These are phyloP conservation scores for Dorcoceras hygrometricum DNA, from an alignment of 257 asterid species.

Conservation along the genomic window DNA sequence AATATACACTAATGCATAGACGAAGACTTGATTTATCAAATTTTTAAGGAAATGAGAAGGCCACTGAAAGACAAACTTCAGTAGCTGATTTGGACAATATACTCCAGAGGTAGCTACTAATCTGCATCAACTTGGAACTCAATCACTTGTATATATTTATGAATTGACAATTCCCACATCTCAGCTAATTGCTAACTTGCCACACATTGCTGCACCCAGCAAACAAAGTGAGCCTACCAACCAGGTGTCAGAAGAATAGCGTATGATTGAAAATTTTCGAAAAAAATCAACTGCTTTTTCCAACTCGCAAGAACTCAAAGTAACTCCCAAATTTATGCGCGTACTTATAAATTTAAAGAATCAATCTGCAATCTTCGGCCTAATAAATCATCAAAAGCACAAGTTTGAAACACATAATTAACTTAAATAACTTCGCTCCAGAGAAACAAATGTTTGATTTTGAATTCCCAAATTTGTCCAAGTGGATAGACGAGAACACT, in stretches of 20 bases:
- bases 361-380: not conserved
- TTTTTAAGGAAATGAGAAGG: not conserved
- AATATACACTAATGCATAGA: not conserved
- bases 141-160: not conserved
- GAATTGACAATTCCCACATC: not conserved
- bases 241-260: not conserved
- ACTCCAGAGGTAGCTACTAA: not conserved
- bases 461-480: constrained; percentile 2
- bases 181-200: not conserved
- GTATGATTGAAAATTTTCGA: too few relatives aligned
- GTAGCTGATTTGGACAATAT: not conserved
- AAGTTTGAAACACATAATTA: constrained; percentile 1
- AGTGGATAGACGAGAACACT: not conserved
- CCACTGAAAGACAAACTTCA: not conserved
- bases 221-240: not conserved
- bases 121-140: not conserved
- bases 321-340: not conserved
- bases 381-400: not conserved
- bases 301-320: not conserved
- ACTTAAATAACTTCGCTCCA: constrained; percentile 3
- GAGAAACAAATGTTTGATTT: not conserved
- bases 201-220: not conserved
- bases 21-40: not conserved
- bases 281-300: not conserved
- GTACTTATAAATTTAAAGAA: constrained; percentile 3